Percentiles rank a stretch among this genome's conserved stretches.
Conservation (phyloP, 768 basidiomycete genomes). For the Cystofilobasidium ferigula region DNA sequence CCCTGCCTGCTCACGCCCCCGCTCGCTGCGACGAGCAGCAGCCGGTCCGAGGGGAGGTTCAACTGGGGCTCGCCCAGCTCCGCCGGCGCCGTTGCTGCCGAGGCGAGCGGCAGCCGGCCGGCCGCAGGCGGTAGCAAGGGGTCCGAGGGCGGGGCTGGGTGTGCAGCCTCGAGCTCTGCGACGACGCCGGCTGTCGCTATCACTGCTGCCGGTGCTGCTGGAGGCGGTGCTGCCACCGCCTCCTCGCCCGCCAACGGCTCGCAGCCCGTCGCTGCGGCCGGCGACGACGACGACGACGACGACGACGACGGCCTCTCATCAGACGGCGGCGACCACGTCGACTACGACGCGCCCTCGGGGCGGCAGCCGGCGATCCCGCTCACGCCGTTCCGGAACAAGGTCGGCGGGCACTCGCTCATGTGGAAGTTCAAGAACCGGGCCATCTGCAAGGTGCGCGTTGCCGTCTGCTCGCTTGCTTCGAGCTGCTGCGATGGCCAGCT, state of each 20-base stretch:
- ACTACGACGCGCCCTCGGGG: conserved; percentile 22
- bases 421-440: conserved; percentile 96
- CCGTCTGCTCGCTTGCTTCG: too few relatives aligned
- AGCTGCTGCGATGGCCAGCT: too few relatives aligned
- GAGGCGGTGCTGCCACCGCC: too few relatives aligned
- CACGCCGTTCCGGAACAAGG: conserved; percentile 91
- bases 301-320: background rate
- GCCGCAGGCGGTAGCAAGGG: too few relatives aligned
- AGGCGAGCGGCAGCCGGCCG: background rate
- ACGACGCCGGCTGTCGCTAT: too few relatives aligned
- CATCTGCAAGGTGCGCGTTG: conserved; percentile 96
- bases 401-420: conserved; percentile 92
- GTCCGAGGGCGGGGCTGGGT: too few relatives aligned
- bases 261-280: too few relatives aligned
- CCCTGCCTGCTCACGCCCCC: background rate
- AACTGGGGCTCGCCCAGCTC: background rate
- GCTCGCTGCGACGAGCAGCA: background rate
- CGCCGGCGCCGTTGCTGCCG: background rate
- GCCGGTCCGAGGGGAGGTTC: background rate
- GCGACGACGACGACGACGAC: background rate
- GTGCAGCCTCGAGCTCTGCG: too few relatives aligned
- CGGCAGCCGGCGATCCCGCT: conserved; percentile 59
- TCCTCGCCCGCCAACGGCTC: too few relatives aligned
- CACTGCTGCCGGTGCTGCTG: too few relatives aligned
- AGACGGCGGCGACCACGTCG: conserved; percentile 5